Base-by-base conservation (phyloP, 2,329 filamentous ascomycete genomes). In the Leptographium wingfieldii region DNA sequence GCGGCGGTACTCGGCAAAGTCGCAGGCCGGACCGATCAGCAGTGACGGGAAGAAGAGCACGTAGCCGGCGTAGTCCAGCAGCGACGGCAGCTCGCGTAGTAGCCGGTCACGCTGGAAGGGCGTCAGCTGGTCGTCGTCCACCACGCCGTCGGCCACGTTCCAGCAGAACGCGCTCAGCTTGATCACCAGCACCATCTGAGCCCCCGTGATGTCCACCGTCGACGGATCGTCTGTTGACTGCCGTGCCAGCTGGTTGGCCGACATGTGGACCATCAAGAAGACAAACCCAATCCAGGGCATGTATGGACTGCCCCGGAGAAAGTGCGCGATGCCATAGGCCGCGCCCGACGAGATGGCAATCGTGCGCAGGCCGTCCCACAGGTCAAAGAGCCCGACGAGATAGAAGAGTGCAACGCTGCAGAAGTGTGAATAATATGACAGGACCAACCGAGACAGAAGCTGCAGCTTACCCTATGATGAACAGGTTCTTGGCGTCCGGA, bases 171-270 rank as follows among this genome's bases (percentile, higher is more conserved):
- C 88, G 27, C 86, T 90, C 43, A 99, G 83, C 73, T 99, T 99
- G 90, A 99, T 99, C 64, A 97, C 86, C 66, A 97, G 75, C 40
- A 99, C 94, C 94, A 99, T 99, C 73, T 99, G 94, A 1, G 92
- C 91, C 49, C 88, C 92, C 0, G 92, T 96, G 66, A 99, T 92
- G 71, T 99, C 94, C 61, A 96, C 79, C 1, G 76, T 73, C 48
- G 81, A 78, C 0, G 88, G 82, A 63, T 83, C 79, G 66, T 87
- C 79, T 48, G 80, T 75, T 48, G 85, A 81, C 72, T 95, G 90
- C 48, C 95, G 88, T 61, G 83, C 77, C 63, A 99, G 86, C 72
- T 99, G 94, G 71, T 84, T 95, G 67, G 92, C 72, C 54, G 92
- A 92, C 87, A 97, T 89, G 74, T 99, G 92, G 59, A 86, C 86